These are phyloP conservation scores for Amorphotheca resinae DNA, from an alignment of 495 filamentous ascomycete species.

Conservation along the genomic window DNA sequence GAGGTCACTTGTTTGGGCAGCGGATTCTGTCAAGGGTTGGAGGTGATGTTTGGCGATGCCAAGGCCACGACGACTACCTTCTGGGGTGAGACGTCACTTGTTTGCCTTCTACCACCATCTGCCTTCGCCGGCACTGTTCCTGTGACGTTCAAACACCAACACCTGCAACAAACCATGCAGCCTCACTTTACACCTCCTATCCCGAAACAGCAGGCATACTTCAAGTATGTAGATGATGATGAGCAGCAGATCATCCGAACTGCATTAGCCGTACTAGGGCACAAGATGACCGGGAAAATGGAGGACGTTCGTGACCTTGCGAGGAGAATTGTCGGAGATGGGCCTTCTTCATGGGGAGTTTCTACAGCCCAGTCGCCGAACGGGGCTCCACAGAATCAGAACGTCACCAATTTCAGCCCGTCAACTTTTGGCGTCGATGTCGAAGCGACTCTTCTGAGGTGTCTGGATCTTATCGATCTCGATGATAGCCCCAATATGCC, in stretches of 20 bases:
- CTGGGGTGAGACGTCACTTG: conserved; percentile 72
- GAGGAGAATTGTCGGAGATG: conserved; percentile 36
- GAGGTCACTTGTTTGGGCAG: conserved; percentile 76
- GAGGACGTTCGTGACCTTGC: conserved; percentile 40
- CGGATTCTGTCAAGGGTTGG: conserved; percentile 65
- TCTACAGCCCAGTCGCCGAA: conserved; percentile 10
- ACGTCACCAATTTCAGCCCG: conserved; percentile 25
- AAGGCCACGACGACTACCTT: conserved; percentile 69
- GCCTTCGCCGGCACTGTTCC: conserved; percentile 54
- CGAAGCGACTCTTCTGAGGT: conserved; percentile 60
- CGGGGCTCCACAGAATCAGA: conserved; percentile 11
- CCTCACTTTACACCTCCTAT: conserved; percentile 33
- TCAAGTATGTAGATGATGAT: conserved; percentile 69
- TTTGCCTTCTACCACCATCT: conserved; percentile 71
- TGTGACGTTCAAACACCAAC: conserved; percentile 58
- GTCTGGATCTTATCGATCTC: conserved; percentile 66
- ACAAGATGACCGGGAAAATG: conserved; percentile 41
- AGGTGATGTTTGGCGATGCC: conserved; percentile 75
- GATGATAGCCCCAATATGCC: conserved; percentile 57
- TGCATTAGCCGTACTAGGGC: conserved; percentile 42
- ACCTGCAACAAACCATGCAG: conserved; percentile 33
- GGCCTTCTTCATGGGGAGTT: conserved; percentile 19
- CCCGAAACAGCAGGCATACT: conserved; percentile 42
- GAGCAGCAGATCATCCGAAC: conserved; percentile 58
- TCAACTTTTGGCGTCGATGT: conserved; percentile 33